Percentiles rank a stretch among this genome's conserved stretches.
phyloP scores from a whole-genome alignment of 1,284 basidiomycete species.

The Ustilago lituana region DNA sequence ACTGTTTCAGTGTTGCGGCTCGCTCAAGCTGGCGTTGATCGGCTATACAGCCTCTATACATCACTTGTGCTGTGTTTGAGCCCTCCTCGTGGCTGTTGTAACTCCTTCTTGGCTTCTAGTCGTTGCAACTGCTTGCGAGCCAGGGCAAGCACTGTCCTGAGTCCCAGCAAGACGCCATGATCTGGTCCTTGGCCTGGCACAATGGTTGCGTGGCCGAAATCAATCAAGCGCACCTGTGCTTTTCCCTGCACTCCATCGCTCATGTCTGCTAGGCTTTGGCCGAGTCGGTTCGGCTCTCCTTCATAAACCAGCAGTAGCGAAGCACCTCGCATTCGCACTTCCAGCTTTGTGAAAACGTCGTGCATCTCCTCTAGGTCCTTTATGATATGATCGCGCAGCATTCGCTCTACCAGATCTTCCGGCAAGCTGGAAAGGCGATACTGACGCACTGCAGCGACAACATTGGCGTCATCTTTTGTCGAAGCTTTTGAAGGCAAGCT shows the following conservation, averaged over 20 bases:
- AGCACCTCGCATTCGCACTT: slow-evolving; percentile 83
- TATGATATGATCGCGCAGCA: slow-evolving; percentile 67
- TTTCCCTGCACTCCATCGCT: neutral
- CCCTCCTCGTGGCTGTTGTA: no score
- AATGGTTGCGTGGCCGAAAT: slow-evolving; percentile 88
- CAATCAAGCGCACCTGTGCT: slow-evolving; percentile 78
- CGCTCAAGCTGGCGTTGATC: no score
- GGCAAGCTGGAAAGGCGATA: slow-evolving; percentile 64
- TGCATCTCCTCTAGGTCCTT: slow-evolving; percentile 71
- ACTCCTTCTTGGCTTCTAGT: no score
- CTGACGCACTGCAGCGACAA: no score
- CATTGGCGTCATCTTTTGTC: no score
- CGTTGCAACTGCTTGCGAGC: slow-evolving; percentile 9
- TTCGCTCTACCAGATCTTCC: slow-evolving; percentile 64
- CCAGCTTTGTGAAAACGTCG: slow-evolving; percentile 71
- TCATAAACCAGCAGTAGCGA: slow-evolving; percentile 88
- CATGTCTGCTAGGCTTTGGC: slow-evolving; percentile 25
- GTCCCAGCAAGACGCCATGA: slow-evolving; percentile 77
- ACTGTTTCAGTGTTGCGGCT: no score
- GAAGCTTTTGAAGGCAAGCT: no score
- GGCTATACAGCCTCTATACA: no score
- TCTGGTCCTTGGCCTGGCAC: slow-evolving; percentile 81
- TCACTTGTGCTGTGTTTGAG: no score
- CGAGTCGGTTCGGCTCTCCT: slow-evolving; percentile 72
- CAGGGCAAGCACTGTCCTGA: slow-evolving; percentile 72